Percentiles rank a stretch among this genome's conserved stretches.
These are phyloP conservation scores for Kwoniella sp. DNA, from an alignment of 768 basidiomycete genomes.

Conservation along the genomic window DNA sequence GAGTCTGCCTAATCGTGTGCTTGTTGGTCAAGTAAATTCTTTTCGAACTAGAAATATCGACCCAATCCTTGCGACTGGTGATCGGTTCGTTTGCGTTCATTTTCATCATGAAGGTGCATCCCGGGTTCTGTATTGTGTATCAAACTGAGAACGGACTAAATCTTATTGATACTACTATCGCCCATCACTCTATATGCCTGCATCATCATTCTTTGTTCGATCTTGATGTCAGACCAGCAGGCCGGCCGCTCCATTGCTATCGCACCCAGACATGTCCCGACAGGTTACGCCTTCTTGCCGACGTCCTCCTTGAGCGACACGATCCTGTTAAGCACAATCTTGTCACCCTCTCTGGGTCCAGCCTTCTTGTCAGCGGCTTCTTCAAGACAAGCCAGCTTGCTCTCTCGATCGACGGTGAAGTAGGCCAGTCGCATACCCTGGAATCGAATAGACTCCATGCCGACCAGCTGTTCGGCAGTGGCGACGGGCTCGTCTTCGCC, in stretches of 20 bases:
- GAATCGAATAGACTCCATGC: constrained; percentile 91
- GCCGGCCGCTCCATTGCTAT: too few relatives aligned
- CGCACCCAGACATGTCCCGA: neutral
- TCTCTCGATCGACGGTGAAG: constrained; percentile 88
- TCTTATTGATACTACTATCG: neutral
- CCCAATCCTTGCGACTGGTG: too few relatives aligned
- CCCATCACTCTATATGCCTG: neutral
- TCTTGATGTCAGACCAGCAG: too few relatives aligned
- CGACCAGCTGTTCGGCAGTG: constrained; percentile 77
- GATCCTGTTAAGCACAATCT: constrained; percentile 83
- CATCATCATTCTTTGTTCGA: neutral
- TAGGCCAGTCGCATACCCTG: constrained; percentile 95
- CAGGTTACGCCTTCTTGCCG: constrained; percentile 63
- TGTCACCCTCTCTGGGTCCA: constrained; percentile 69
- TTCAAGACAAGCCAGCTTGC: constrained; percentile 68
- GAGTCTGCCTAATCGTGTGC: too few relatives aligned
- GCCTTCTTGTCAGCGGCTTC: constrained; percentile 59
- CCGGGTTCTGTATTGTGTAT: too few relatives aligned
- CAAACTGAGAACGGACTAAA: too few relatives aligned
- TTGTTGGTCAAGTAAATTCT: too few relatives aligned
- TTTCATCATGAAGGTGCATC: too few relatives aligned
- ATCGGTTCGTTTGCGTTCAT: too few relatives aligned
- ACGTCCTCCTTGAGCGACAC: constrained; percentile 94
- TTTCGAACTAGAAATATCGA: too few relatives aligned
- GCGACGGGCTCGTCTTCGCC: constrained; percentile 65